These are phyloP conservation scores for Aristolochia contorta DNA, from an alignment of 164 flowering plant genomes.

Conservation along the genomic window DNA sequence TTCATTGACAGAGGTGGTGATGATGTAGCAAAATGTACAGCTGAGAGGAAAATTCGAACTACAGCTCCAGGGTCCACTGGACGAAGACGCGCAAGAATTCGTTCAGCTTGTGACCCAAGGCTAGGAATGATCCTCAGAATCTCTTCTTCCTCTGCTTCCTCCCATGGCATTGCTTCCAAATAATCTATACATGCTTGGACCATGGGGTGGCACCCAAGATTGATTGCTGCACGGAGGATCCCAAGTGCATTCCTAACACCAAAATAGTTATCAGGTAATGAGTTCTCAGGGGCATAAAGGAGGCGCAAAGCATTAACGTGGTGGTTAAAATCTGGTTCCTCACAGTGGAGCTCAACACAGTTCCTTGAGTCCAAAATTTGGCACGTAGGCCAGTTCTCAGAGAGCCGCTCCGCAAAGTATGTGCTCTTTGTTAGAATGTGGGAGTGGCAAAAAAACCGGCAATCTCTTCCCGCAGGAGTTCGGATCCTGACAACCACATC, in stretches of 20 bases:
- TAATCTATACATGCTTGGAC: slow-evolving; percentile 55
- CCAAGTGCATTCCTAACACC: slow-evolving; percentile 76
- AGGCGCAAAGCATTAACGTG: slow-evolving; percentile 61
- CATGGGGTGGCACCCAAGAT: slow-evolving; percentile 57
- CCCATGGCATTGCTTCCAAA: slow-evolving; percentile 99
- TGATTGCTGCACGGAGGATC: slow-evolving; percentile 55
- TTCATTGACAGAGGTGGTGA: slow-evolving; percentile 43
- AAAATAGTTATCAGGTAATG: slow-evolving; percentile 34
- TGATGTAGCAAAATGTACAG: slow-evolving; percentile 76
- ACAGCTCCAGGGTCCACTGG: slow-evolving; percentile 56
- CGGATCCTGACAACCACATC: slow-evolving; percentile 86
- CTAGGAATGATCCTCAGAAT: slow-evolving; percentile 54
- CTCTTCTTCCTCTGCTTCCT: slow-evolving; percentile 93
- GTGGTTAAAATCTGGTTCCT: slow-evolving; percentile 60
- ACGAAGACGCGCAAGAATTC: slow-evolving; percentile 76
- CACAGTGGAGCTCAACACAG: slow-evolving; percentile 82
- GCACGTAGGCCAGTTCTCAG: slow-evolving; percentile 91
- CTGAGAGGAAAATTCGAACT: slow-evolving; percentile 49
- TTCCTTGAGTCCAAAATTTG: slow-evolving; percentile 83
- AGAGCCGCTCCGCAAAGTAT: slow-evolving; percentile 87
- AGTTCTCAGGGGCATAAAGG: slow-evolving; percentile 38
- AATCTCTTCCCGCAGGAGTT: slow-evolving; percentile 76
- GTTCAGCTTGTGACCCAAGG: slow-evolving; percentile 57
- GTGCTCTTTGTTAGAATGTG: slow-evolving; percentile 52
- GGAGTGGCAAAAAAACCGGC: slow-evolving; percentile 78